A percentile compares a stretch with the other conserved stretches of the same genome.
Conservation (phyloP, 768 basidiomycete species). For the Psilocybe tampanensis region DNA sequence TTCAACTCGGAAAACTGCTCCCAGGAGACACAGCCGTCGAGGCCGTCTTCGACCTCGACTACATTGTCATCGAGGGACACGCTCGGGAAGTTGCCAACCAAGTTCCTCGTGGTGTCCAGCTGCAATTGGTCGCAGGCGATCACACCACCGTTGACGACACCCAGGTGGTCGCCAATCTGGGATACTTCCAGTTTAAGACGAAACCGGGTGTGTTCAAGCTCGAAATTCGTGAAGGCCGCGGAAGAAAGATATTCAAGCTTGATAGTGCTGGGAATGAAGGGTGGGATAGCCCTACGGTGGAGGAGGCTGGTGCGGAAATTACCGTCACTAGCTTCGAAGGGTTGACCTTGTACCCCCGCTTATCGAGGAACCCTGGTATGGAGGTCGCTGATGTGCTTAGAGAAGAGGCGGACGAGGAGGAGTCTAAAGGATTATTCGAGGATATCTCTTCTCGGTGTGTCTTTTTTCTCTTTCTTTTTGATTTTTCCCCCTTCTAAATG, state of each 20-base stretch:
- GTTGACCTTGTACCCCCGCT: conserved; percentile 82
- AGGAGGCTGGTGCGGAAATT: conserved; percentile 71
- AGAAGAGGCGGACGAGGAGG: conserved; percentile 36
- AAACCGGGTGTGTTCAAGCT: conserved; percentile 87
- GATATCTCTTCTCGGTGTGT: conserved; percentile 53
- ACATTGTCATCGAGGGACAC: conserved; percentile 93
- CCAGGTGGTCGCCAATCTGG: conserved; percentile 90
- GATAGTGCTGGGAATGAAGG: conserved; percentile 90
- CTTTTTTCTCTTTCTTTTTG: conserved; percentile 18
- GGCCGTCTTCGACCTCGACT: conserved; percentile 86
- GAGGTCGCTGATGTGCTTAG: conserved; percentile 81
- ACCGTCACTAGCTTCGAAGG: conserved; percentile 91
- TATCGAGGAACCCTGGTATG: conserved; percentile 72
- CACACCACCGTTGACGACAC: conserved; percentile 74
- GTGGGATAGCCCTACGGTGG: conserved; percentile 78
- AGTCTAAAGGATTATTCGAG: conserved; percentile 44
- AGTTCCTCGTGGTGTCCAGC: conserved; percentile 89
- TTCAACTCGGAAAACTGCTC: conserved; percentile 74
- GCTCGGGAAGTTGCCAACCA: conserved; percentile 73
- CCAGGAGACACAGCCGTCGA: conserved; percentile 66
- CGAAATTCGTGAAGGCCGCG: conserved; percentile 81
- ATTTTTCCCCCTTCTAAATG: not conserved
- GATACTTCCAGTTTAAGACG: conserved; percentile 95
- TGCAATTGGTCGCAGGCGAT: conserved; percentile 67
- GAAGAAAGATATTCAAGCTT: conserved; percentile 76